Base-by-base conservation (phyloP, 2,329 filamentous ascomycete species). In the Aotearoamyces nothofagi region DNA sequence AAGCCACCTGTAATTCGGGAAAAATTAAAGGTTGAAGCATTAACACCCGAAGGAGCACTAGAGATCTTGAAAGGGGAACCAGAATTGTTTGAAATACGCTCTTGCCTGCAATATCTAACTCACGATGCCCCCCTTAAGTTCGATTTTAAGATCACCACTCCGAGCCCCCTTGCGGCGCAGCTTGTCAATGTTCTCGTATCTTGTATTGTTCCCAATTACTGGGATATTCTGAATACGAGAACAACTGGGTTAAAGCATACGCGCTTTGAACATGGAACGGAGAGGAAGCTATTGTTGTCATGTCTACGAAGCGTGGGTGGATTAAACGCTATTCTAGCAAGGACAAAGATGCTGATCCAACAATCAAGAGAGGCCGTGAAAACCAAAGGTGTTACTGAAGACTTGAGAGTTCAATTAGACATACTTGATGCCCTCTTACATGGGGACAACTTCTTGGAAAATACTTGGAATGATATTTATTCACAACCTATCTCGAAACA, bases 151-250 rank as follows among this genome's bases (percentile, higher is more conserved):
- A 62, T 87, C 27, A 58, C 61, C 24, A 51, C 58, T 3, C 75
- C 82, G 3, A 66, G 66, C 17, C 74, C 86, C 2, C 56, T 70
- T 35, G 69, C 73, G 32, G 73, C 82, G 12, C 79, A 84, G 41
- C 69, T 94, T 17, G 60, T 87, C 29, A 75, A 84, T 45, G 57
- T 69, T 3, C 56, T 98, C 19, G 71, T 92, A 33, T 74, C 67
- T 10, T 69, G 74, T 17, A 84, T 79, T 15, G 58, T 83, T 5
- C 79, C 81, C 2, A 80, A 86, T 46, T 92, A 87, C 52, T 96
- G 90, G 87, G 47, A 60, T 3, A 44, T 70, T 6, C 46, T 87
- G 10, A 54, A 59, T 20, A 63, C 67, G 33, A 56, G 54, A n/a
- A 7, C 26, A 19, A 35, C 45, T 49, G 46, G 3, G 16, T 15